Base-by-base conservation (phyloP, 352 stramenopile genomes). In the Pythium volutum region DNA sequence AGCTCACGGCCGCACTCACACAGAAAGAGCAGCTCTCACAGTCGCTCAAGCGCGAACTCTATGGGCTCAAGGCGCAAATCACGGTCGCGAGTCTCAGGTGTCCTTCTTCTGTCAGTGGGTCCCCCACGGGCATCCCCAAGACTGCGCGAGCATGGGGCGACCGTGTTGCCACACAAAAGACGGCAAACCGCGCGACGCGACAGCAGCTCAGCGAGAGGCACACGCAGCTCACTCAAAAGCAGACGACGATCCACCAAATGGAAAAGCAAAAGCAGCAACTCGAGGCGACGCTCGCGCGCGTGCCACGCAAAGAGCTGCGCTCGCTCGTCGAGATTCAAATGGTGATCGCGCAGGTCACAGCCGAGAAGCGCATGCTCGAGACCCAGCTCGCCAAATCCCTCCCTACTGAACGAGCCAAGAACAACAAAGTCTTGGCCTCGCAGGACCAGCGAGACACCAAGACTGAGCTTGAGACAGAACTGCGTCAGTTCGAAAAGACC, bases 261-360 rank as follows among this genome's bases (percentile, higher is more conserved):
- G 39, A 63, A 41, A 52, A 70, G 25, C 60, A 70, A 16, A 55
- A 67, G 50, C 67, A 85, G 12, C 57, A 84, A 29, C 66, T 86
- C 14, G 48, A 57, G 25, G 55, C 58, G 2, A 69, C 62, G 18
- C 39, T 88, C 16, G 55, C 55, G 1, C 69, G 69, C 0, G 65
- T 87, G 1, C 76, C 78, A 25, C 56, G 64, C 11, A 70, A 77
- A 47, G 73, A 90, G 16, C 55, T 86, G 38, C 73, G 65, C 34
- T 75, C 78, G 14, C 64, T 87, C 11, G 68, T 80, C 6, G 76
- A 88, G 2, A 27, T 87, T 2, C 76, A 88, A 26, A 58, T 86
- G 4, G 75, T 84, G 42, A 79, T 90, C 31, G 71, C 71, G 0
- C 61, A 74, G 8, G 54, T 86, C 2, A 42, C 86, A 2, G 63